These are phyloP conservation scores for Trichoderma oligosporum DNA, from an alignment of 2,329 filamentous ascomycete genomes.

Conservation along the genomic window DNA sequence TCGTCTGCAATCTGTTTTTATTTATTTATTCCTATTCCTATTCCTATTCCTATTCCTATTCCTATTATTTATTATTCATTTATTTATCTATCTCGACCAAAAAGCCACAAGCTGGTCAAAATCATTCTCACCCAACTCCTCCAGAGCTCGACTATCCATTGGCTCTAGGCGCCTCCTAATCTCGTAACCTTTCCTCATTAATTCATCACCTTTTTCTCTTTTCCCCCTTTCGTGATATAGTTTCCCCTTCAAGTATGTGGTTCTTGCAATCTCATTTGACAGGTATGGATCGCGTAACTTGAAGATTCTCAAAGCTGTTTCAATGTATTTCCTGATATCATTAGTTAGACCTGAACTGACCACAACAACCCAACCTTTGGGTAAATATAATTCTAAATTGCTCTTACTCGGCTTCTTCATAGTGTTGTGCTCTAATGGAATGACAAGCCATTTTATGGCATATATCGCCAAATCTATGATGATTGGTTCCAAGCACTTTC, in stretches of 20 bases:
- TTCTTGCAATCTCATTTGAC: neutral
- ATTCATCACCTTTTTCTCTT: neutral
- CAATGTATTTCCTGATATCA: neutral
- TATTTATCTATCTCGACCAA: slow-evolving; percentile 5
- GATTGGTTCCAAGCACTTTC: neutral
- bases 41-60: too few relatives aligned
- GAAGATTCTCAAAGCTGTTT: neutral
- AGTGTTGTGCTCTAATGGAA: neutral
- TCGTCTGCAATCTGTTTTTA: too few relatives aligned
- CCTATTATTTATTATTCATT: too few relatives aligned
- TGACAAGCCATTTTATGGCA: neutral
- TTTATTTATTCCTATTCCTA: too few relatives aligned
- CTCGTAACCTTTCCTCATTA: neutral
- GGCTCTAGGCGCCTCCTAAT: neutral
- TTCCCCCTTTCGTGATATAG: neutral
- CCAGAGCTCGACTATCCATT: neutral
- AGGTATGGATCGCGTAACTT: neutral
- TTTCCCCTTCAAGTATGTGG: neutral
- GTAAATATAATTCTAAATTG: neutral
- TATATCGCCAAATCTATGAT: neutral
- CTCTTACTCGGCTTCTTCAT: neutral
- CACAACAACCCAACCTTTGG: neutral
- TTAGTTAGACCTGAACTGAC: too few relatives aligned
- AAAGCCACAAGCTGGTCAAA: neutral
- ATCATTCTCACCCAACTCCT: neutral